Evolutionary conservation across 2,329 filamentous ascomycete species (phyloP), one percentile per base, ranked within the genome.

Genomic region (Ophiocordyceps sinensis): DNA sequence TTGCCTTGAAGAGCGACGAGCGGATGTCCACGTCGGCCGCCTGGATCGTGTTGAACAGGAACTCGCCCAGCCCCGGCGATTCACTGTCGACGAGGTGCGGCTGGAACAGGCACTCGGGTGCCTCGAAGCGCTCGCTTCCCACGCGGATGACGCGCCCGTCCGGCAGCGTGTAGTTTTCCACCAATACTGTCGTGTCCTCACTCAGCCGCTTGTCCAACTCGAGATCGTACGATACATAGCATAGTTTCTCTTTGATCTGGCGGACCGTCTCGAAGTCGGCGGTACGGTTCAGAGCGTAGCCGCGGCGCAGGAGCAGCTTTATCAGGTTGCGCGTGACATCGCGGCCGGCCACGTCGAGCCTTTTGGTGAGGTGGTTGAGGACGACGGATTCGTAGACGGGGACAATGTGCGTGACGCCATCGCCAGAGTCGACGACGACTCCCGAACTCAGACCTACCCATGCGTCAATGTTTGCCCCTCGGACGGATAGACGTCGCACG

Each of bases 221-320:
- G 43, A 98, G 76, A 62, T 98, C 91, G 70, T 96, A 98, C 12
- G 88, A 95, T 43, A 98, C 89, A 62, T 98, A 98, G 73, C 91
- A 96, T 40, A 98, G 82, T 73, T 98, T 98, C 73, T 98, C 91
- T 70, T 98, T 98, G 70, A 98, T 96, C 63, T 96, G 89, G 47
- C 91, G 84, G 43, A 98, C 91, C 4, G 91, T 98, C 66, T 98
- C 91, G 63, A 98, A 98, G 62, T 98, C 91, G 59, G 91, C 91
- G 12, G 91, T 98, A 61, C 91, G 79, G 76, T 98, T 98, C 47
- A 98, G 78, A 30, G 91, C 87, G 63, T 98, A 98, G 36, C 91
- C 91, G 51, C 91, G 79, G 56, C 91, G 85, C 43, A 94, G 76
- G 17, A 98, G 80, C 39, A 98, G 80, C 39, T 87, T 86, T 62